phyloP scores from a whole-genome alignment of 495 filamentous ascomycete species.

The Aspergillus conjunctus region DNA sequence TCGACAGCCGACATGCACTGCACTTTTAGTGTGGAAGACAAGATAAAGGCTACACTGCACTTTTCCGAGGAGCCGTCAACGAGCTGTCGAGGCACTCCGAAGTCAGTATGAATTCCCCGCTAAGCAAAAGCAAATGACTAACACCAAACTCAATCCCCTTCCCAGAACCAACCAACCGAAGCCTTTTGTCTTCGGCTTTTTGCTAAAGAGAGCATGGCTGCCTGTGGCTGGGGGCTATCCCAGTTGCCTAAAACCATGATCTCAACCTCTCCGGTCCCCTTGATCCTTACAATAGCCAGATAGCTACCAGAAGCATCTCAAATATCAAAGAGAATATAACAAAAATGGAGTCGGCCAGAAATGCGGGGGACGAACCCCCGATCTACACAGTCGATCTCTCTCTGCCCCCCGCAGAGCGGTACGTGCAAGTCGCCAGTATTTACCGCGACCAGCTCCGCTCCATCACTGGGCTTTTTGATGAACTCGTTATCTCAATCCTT shows the following conservation, averaged over 20 bases:
- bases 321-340: background rate
- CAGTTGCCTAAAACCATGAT: background rate
- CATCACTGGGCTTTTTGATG: conserved; percentile 53
- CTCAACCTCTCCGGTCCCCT: background rate
- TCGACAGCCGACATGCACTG: background rate
- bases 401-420: conserved; percentile 56
- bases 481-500: conserved; percentile 32
- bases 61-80: background rate
- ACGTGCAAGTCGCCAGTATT: conserved; percentile 48
- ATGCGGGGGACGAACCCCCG: conserved; percentile 29
- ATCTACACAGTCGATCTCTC: conserved; percentile 60
- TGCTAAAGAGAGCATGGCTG: background rate
- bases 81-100: background rate
- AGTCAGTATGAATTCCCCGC: background rate
- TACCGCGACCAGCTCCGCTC: conserved; percentile 45
- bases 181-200: background rate
- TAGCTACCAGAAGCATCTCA: background rate
- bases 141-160: background rate
- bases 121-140: background rate
- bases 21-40: too few species aligned
- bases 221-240: background rate
- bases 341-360: conserved; percentile 1
- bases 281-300: background rate
- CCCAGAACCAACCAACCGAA: background rate
- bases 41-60: background rate